Percentiles rank a stretch among this genome's conserved stretches.
These are phyloP conservation scores for Helichrysum umbraculigerum DNA, from an alignment of 129 eudicot species.

Conservation along the genomic window DNA sequence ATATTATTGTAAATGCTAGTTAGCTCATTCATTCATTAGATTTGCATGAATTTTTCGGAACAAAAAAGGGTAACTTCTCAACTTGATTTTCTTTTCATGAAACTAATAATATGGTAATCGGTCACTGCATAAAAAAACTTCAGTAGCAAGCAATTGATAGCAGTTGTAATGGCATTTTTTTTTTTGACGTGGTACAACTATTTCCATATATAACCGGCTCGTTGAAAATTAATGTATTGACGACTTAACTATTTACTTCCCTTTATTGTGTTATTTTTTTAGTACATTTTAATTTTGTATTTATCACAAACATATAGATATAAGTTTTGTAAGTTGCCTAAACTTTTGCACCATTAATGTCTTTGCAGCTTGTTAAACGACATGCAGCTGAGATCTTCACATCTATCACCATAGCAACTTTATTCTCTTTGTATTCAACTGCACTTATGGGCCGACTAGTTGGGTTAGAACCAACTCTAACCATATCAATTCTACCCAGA, in stretches of 20 bases:
- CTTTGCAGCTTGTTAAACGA: constrained; percentile 83
- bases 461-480: constrained; percentile 75
- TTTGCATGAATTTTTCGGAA: background rate
- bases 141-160: background rate
- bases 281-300: background rate
- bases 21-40: background rate
- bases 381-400: constrained; percentile 98
- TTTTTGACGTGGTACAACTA: no score
- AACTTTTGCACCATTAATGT: background rate
- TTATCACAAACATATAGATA: background rate
- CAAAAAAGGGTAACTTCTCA: background rate
- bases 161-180: background rate
- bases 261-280: background rate
- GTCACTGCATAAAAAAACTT: background rate
- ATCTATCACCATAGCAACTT: constrained; percentile 68
- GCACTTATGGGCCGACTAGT: constrained; percentile 88
- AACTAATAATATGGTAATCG: background rate
- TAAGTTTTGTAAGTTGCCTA: background rate
- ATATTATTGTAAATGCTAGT: background rate
- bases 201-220: background rate
- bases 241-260: background rate
- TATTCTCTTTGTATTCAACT: constrained; percentile 92
- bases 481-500: constrained; percentile 87
- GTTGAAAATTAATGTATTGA: background rate
- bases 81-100: no score